Evolutionary conservation across 306 rosid genomes (phyloP).

Genomic region (Betula pendula): DNA sequence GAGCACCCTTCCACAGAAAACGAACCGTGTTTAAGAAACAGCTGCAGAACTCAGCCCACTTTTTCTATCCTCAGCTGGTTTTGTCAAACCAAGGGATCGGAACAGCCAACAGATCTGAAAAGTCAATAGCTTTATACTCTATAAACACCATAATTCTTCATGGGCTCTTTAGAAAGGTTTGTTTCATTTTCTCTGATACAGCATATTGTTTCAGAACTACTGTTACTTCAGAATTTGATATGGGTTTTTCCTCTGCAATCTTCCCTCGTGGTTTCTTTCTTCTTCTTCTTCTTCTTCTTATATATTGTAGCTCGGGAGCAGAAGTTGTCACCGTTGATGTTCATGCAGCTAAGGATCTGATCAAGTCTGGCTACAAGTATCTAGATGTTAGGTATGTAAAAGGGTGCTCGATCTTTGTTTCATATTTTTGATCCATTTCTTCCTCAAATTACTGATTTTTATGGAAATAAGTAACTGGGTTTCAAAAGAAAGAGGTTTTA

Average conservation of each 20-base stretch:
- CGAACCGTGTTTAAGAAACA: neutral
- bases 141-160: conserved; percentile 20
- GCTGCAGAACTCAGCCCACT: neutral
- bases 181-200: neutral
- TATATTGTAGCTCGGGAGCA: conserved; percentile 38
- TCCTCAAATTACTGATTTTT: neutral
- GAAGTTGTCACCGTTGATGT: conserved; percentile 71
- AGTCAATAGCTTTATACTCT: neutral
- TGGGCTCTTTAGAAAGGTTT: conserved; percentile 45
- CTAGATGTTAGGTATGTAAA: conserved; percentile 70
- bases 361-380: conserved; percentile 59
- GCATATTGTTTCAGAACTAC: neutral
- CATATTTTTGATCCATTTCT: neutral
- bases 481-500: neutral
- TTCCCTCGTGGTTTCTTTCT: conserved; percentile 27
- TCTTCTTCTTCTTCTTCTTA: conserved; percentile 28
- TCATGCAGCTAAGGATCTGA: conserved; percentile 48
- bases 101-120: conserved; percentile 25
- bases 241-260: conserved; percentile 35
- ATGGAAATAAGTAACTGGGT: neutral
- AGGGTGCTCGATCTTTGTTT: neutral
- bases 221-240: conserved; percentile 4
- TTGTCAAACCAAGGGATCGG: conserved; percentile 12
- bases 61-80: conserved; percentile 6
- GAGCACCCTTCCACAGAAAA: neutral